phyloP scores from a whole-genome alignment of 768 basidiomycete species.

The Neoboletus brunneissimus region DNA sequence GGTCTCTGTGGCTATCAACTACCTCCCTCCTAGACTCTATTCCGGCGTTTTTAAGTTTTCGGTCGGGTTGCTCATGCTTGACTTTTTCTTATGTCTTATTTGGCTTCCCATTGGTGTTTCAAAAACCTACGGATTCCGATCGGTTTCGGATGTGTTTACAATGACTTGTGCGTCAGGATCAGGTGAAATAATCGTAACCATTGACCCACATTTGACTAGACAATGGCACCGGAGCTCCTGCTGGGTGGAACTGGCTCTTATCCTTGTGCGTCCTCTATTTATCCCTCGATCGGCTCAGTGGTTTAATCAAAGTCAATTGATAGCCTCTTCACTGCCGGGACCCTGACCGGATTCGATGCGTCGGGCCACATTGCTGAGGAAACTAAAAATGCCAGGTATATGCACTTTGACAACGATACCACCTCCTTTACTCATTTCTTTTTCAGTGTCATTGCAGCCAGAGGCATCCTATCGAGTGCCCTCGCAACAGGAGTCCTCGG shows the following conservation, averaged over 20 bases:
- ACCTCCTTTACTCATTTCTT: not conserved
- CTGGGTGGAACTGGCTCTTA: slow-evolving; percentile 90
- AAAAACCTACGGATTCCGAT: slow-evolving; percentile 85
- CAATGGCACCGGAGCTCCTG: slow-evolving; percentile 84
- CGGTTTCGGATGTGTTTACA: slow-evolving; percentile 80
- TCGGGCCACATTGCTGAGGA: slow-evolving; percentile 87
- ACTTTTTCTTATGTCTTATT: slow-evolving; percentile 84
- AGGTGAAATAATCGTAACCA: not conserved
- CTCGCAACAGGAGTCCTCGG: slow-evolving; percentile 78
- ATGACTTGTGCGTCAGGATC: slow-evolving; percentile 62
- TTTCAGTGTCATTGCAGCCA: slow-evolving; percentile 68
- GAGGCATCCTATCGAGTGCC: slow-evolving; percentile 77
- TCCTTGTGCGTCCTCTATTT: slow-evolving; percentile 57
- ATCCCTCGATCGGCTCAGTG: not conserved
- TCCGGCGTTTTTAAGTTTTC: slow-evolving; percentile 77
- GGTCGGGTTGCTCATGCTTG: slow-evolving; percentile 71
- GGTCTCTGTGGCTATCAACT: slow-evolving; percentile 77
- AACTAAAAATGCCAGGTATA: slow-evolving; percentile 73
- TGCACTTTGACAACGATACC: not conserved
- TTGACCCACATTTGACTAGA: slow-evolving; percentile 42
- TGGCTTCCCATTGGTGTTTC: slow-evolving; percentile 93
- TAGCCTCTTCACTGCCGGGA: slow-evolving; percentile 84
- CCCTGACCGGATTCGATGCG: slow-evolving; percentile 88
- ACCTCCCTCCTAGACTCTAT: slow-evolving; percentile 74
- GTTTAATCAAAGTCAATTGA: slow-evolving; percentile 41